phyloP scores from a whole-genome alignment of 164 flowering plant genomes.

The Amborella trichopoda region DNA sequence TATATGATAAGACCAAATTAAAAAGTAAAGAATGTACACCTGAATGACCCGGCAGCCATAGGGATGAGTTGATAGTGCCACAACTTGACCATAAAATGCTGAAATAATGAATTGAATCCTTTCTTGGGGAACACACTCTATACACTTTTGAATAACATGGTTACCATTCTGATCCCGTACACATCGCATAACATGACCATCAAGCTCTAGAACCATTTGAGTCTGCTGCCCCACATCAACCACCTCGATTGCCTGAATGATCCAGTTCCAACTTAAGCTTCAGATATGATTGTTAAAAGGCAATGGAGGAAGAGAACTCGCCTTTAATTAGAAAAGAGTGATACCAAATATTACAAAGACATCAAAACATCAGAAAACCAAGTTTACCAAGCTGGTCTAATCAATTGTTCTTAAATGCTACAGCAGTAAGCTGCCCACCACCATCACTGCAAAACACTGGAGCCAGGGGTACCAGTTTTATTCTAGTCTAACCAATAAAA shows the following conservation, averaged over 20 bases:
- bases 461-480: too few species aligned
- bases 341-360: too few species aligned
- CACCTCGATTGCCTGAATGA: slow-evolving; percentile 76
- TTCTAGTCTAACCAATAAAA: too few species aligned
- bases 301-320: too few species aligned
- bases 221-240: slow-evolving; percentile 70
- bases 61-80: slow-evolving; percentile 72
- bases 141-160: slow-evolving; percentile 93
- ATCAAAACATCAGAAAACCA: too few species aligned
- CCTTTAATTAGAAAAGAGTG: too few species aligned
- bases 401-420: too few species aligned
- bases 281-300: too few species aligned
- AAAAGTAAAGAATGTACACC: slow-evolving; percentile 33
- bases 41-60: slow-evolving; percentile 97
- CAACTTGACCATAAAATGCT: slow-evolving; percentile 78
- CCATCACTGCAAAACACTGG: too few species aligned
- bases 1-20: neutral
- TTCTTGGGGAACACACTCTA: slow-evolving; percentile 86
- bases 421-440: too few species aligned
- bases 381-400: too few species aligned
- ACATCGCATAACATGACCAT: slow-evolving; percentile 83
- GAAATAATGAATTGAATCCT: slow-evolving; percentile 67
- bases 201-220: slow-evolving; percentile 69
- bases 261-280: too few species aligned
- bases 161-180: slow-evolving; percentile 98